Conservation (phyloP, 495 filamentous ascomycete species). For the Filosporella fistucella region DNA sequence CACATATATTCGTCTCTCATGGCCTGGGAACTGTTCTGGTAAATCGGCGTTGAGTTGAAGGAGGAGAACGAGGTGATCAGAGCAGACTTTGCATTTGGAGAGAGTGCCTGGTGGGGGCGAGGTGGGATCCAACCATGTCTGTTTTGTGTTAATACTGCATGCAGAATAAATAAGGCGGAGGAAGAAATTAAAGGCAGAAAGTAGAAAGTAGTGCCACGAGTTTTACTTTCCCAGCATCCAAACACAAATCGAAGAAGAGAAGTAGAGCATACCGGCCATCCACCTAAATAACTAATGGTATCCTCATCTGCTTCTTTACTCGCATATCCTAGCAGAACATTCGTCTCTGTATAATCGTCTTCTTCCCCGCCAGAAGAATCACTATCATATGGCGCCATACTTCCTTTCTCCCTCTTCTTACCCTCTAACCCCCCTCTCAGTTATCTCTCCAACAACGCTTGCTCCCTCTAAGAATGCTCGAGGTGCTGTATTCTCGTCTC, state of each 20-base stretch:
- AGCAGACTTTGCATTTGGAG: conserved; percentile 86
- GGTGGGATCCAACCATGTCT: conserved; percentile 77
- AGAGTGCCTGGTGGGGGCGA: conserved; percentile 72
- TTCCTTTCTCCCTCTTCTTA: no score
- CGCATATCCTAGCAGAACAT: conserved; percentile 86
- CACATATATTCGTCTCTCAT: conserved; percentile 83
- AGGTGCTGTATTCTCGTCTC: no score
- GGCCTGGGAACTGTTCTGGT: conserved; percentile 74
- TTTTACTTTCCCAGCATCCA: no score
- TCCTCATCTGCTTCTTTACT: conserved; percentile 79
- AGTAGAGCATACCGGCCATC: conserved; percentile 65
- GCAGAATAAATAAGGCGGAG: no score
- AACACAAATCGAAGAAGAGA: no score
- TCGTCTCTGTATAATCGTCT: conserved; percentile 75
- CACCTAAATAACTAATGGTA: conserved; percentile 83
- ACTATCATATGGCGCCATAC: conserved; percentile 80
- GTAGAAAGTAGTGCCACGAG: no score
- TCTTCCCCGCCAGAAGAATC: conserved; percentile 74
- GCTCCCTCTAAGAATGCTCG: no score
- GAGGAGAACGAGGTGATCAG: conserved; percentile 73
- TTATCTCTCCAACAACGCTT: no score
- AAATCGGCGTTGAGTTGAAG: conserved; percentile 91
- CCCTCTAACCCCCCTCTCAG: no score
- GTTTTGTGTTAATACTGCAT: no score
- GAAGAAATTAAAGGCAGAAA: no score